Base-by-base conservation (phyloP, 2,329 filamentous ascomycete species). In the Ascosphaera apis region DNA sequence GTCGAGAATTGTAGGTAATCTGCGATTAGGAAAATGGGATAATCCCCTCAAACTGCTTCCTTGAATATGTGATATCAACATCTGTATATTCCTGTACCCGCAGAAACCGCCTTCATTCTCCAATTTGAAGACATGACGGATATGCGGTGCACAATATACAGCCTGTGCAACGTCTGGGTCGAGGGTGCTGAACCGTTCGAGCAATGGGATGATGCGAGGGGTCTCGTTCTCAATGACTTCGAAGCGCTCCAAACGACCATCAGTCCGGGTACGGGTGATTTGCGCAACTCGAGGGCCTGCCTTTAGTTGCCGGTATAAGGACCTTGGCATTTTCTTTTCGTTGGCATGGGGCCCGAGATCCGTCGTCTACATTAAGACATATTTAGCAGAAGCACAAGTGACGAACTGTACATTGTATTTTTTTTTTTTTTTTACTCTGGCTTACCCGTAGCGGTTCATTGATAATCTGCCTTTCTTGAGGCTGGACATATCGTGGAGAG, bases 61-160 rank as follows among this genome's bases (percentile, higher is more conserved):
- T 39, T 74, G 68, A 15, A 93, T 69, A 50, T 81, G 84, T 0
- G 83, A 86, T 11, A 76, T 60, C 44, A 93, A 55, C 73, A 91
- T 91, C 52, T 95, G 88, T 21, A 92, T 91, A 48, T 91, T 95
- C 30, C 86, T 69, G 51, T 93, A 95, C 3, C 86, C 86, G 50
- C 86, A 95, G 51, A 95, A 95, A 4, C 82, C 79, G 15, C 83
- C 83, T 57, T 92, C 84, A 40, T 62, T 65, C n/a, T 65, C 67
- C 36, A 91, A 63, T 48, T 91, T 91, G 36, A 78, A 80, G 17
- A 95, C 66, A 48, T 93, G 84, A 34, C 72, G 65, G 0, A 82
- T 76, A 34, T 64, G 62, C 1, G 76, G 67, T 47, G 83, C 72
- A 52, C 84, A 93, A 23, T 92, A 61, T 47, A 83, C 92, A 4